Evolutionary conservation across 192 early-diverging fungal genomes (phyloP).

Genomic region (Rhizoclosmatium globosum): DNA sequence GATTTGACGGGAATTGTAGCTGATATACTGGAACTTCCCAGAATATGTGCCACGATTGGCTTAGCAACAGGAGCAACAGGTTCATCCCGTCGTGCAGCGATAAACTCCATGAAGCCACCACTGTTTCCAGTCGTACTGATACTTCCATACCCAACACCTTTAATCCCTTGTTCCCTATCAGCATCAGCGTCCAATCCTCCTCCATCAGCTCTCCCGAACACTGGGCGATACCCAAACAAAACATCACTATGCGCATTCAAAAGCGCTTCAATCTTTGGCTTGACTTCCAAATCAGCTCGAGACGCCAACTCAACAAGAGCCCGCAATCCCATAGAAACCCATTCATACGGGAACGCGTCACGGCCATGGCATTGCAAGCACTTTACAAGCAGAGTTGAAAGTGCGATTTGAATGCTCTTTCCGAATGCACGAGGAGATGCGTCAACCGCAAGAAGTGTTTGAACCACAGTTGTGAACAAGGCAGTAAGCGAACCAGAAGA

Average conservation of each 20-base stretch:
- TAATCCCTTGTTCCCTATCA: not conserved
- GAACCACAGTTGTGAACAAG: not conserved
- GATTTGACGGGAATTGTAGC: not conserved
- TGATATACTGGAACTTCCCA: not conserved
- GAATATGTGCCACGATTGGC: not conserved
- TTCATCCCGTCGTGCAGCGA: not conserved
- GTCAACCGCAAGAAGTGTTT: not conserved
- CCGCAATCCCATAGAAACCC: constrained; percentile 5
- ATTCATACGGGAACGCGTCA: constrained; percentile 26
- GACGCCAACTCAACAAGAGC: constrained; percentile 9
- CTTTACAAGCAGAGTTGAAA: not conserved
- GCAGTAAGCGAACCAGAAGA: not conserved
- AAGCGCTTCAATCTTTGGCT: not conserved
- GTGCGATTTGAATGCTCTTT: not conserved
- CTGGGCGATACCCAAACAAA: constrained; percentile 35
- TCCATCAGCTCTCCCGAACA: not conserved
- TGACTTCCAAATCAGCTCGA: constrained; percentile 3
- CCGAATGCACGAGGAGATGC: not conserved
- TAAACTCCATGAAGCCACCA: constrained; percentile 10
- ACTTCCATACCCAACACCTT: not conserved
- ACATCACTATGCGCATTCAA: constrained; percentile 23
- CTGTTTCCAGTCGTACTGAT: not conserved
- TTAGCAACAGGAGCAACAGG: not conserved
- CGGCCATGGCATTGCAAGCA: constrained; percentile 19
- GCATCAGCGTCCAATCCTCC: not conserved